Base-by-base conservation (phyloP, 176 grass and related monocot species). In the Ampelocalamus luodianensis region DNA sequence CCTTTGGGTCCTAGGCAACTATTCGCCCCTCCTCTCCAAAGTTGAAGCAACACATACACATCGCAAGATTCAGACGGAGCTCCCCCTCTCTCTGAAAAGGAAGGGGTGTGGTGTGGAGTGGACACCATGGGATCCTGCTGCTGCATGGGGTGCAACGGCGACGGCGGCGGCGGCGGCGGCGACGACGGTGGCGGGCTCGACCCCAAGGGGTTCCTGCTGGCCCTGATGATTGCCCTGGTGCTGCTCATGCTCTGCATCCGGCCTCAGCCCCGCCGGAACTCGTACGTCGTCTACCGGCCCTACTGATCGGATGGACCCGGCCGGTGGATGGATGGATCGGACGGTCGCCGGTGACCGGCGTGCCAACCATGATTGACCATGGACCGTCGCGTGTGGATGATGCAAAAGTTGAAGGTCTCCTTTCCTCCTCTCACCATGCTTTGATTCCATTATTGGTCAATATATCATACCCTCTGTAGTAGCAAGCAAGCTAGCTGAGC, bases 221-320 rank as follows among this genome's bases (percentile, higher is more conserved):
- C 90, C 22, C 82, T 95, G 83, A 44, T 92, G 88, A 95, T 95
- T 37, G 93, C 93, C 15, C 32, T 95, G 43, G 93, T 92, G 82
- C 88, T 95, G 18, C 55, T 92, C 55, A 88, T 92, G 90, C 81
- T 95, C 74, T 95, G 93, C 89, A 67, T 72, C 44, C 67, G 58
- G 62, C 93, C 93, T 8, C 82, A 59, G 74, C 85, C 82, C 11
- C 93, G 90, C 32, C 90, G 88, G 37, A 89, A 76, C 79, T 11
- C 54, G 1, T 88, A 86, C 80, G 34, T 82, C 59, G 71, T 89
- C 81, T 90, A 95, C 87, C 85, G 90, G 24, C 65, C 43, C 79
- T 83, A 78, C 56, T 93, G 78, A 84, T 65, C 27, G 40, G 58
- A 61, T 12, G 4, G n/a, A 20, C 16, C 40, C 22, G 46, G 59